phyloP scores from a whole-genome alignment of 2,329 filamentous ascomycete species.

The Alternaria sp. region DNA sequence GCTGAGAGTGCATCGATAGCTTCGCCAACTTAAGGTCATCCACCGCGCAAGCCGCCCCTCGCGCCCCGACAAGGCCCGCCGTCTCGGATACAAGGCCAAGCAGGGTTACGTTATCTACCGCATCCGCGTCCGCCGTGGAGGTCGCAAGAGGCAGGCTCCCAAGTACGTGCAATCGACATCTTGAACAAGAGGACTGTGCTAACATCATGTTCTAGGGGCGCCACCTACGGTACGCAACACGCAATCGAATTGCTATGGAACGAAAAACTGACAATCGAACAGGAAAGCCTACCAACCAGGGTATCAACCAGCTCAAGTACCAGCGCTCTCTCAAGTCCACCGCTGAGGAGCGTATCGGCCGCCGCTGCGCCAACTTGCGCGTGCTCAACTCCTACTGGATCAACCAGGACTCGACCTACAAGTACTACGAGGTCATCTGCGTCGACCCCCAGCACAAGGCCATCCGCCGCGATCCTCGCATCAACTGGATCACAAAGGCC shows the following conservation, averaged over 20 bases:
- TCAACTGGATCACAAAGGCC: slow-evolving; percentile 99
- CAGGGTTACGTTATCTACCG: slow-evolving; percentile 99
- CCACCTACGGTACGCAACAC: slow-evolving; percentile 84
- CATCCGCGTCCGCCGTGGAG: slow-evolving; percentile 96
- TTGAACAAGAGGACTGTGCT: slow-evolving; percentile 20
- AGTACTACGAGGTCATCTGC: slow-evolving; percentile 99
- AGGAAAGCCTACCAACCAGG: slow-evolving; percentile 99
- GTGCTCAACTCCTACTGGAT: slow-evolving; percentile 99
- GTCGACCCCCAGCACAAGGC: slow-evolving; percentile 99
- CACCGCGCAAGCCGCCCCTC: slow-evolving; percentile 98
- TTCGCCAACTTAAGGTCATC: slow-evolving; percentile 99
- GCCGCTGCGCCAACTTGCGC: slow-evolving; percentile 97
- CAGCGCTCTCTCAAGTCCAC: slow-evolving; percentile 98
- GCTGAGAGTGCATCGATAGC: slow-evolving; percentile 99
- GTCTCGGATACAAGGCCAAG: slow-evolving; percentile 99
- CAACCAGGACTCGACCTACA: slow-evolving; percentile 99
- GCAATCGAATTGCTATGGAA: slow-evolving; percentile 4
- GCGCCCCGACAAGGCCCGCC: slow-evolving; percentile 99
- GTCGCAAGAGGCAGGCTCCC: slow-evolving; percentile 93
- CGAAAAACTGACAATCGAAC: slow-evolving; percentile 38
- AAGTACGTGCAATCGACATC: slow-evolving; percentile 57
- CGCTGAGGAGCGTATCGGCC: slow-evolving; percentile 99
- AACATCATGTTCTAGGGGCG: slow-evolving; percentile 66
- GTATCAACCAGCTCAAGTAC: slow-evolving; percentile 99
- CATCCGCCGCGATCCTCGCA: slow-evolving; percentile 97